phyloP scores from a whole-genome alignment of 805 yeast species.

The Tetrapisispora arboricola region DNA sequence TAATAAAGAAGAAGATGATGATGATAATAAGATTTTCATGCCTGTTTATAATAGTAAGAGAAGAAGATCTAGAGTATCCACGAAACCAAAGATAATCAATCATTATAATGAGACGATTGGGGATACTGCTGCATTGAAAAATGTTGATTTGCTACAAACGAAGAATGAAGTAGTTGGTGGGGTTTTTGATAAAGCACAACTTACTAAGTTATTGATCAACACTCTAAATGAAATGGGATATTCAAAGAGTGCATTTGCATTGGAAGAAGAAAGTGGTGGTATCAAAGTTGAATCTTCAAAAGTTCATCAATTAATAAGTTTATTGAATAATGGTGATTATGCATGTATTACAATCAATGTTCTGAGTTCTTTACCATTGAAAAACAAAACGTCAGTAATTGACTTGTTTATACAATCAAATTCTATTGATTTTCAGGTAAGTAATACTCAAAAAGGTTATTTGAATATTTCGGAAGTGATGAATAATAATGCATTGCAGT shows the following conservation, averaged over 20 bases:
- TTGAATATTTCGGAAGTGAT: neutral
- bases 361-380: constrained; percentile 25
- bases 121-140: neutral
- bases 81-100: neutral
- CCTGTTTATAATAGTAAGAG: constrained; percentile 3
- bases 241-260: constrained; percentile 27
- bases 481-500: neutral
- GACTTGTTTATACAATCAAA: neutral
- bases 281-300: constrained; percentile 33
- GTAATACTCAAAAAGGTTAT: neutral
- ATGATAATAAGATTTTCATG: constrained; percentile 1
- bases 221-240: constrained; percentile 42
- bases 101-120: neutral
- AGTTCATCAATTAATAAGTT: constrained; percentile 32
- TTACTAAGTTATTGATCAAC: constrained; percentile 42
- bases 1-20: neutral
- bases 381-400: constrained; percentile 10
- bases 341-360: constrained; percentile 21
- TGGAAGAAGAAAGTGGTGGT: constrained; percentile 35
- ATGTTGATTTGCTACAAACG: neutral
- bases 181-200: constrained; percentile 27
- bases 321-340: constrained; percentile 36
- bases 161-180: neutral
- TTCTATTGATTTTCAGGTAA: neutral
- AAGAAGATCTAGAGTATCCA: constrained; percentile 3